phyloP scores from a whole-genome alignment of 768 basidiomycete genomes.

The Lactifluus echinatus region DNA sequence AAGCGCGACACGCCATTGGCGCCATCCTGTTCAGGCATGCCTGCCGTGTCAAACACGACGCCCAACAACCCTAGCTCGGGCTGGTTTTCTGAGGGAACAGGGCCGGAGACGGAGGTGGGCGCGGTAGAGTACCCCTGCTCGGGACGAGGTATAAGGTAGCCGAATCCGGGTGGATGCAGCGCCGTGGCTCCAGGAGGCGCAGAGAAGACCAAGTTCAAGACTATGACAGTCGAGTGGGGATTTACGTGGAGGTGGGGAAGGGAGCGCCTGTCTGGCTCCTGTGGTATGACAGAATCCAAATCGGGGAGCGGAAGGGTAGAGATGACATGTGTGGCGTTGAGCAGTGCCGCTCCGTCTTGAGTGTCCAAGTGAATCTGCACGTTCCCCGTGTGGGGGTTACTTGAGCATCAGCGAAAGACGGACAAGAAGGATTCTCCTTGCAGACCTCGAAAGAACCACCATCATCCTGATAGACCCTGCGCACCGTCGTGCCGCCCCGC shows the following conservation, averaged over 20 bases:
- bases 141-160: conserved; percentile 86
- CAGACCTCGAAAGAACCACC: conserved; percentile 40
- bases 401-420: too few relatives aligned
- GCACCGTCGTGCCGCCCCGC: conserved; percentile 34
- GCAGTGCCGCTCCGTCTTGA: conserved; percentile 22
- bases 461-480: conserved; percentile 27
- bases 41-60: conserved; percentile 82
- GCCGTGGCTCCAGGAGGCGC: conserved; percentile 28
- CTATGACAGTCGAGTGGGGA: conserved; percentile 71
- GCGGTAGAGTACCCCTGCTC: conserved; percentile 38
- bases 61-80: conserved; percentile 55
- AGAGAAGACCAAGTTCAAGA: conserved; percentile 82
- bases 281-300: conserved; percentile 36
- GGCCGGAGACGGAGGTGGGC: too few relatives aligned
- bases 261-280: conserved; percentile 22
- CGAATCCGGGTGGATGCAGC: conserved; percentile 83
- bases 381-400: neutral
- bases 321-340: conserved; percentile 56
- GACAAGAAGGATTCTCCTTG: neutral
- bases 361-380: conserved; percentile 29
- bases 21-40: conserved; percentile 52
- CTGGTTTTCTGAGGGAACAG: too few relatives aligned
- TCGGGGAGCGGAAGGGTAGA: conserved; percentile 66
- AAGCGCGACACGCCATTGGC: conserved; percentile 27
- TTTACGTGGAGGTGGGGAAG: conserved; percentile 66